Evolutionary conservation across 2,329 filamentous ascomycete genomes (phyloP), one percentile per base, ranked within the genome.

Genomic region (Penicillium rolfsii): DNA sequence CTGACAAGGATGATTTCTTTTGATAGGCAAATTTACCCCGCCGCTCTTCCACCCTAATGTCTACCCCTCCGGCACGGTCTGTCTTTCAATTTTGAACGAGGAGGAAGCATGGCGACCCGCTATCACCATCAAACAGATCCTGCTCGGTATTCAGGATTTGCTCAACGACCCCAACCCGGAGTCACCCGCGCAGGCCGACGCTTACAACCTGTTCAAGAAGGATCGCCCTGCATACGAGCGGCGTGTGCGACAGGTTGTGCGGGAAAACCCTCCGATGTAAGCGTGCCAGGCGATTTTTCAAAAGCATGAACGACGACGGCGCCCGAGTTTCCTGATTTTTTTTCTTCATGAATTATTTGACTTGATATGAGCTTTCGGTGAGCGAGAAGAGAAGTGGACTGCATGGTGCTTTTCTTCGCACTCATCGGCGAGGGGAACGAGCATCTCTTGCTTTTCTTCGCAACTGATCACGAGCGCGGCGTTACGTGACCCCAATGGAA

Each of bases 101-200:
- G 95, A 99, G 71, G 95, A 99, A 76, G 93, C 91, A 6, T 99
- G 96, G 95, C 96, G 96, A 78, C 96, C 95, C 0, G 94, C 95
- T 6, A 99, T 99, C 73, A 99, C 95, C 0, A 92, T 99, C 76
- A 98, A 97, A 80, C 93, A 98, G 79, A 98, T 99, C 65, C 85
- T 98, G 5, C 85, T 98, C 1, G 95, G 95, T 52, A 96, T 99
- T 60, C 95, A 99, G 78, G 94, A 96, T 71, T 86, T 99, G 1
- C 87, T 99, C 43, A 90, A 99, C 76, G 94, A 97, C 71, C 95
- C 96, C 16, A 99, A 99, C 74, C 95, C 94, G 3, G 95, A 99
- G 54, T 97, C 93, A 1, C 95, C 95, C 0, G 95, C 95, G 0
- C 95, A 99, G 78, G 94, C 95, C 2, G 95, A 99, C 69, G 96